Evolutionary conservation across 176 grass and related monocot genomes (phyloP).

Genomic region (Saccharum spontaneum): DNA sequence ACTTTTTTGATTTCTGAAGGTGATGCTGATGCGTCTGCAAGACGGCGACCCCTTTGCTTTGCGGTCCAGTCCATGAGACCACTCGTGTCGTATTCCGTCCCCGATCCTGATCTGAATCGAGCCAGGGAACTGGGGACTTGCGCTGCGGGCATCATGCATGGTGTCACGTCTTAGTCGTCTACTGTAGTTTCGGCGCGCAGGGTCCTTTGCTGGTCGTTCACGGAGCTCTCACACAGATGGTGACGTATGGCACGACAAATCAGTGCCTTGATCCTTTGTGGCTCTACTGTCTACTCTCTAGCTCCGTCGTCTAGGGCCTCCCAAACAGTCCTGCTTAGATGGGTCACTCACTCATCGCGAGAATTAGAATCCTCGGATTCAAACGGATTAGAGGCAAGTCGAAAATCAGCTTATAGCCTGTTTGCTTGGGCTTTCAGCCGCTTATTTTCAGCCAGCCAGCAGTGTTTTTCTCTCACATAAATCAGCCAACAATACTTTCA

Average conservation of each 20-base stretch:
- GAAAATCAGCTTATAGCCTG: no score
- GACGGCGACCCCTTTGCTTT: background rate
- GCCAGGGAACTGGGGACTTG: background rate
- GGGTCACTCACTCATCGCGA: no score
- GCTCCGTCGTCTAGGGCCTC: no score
- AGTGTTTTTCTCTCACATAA: no score
- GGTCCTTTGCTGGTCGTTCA: slow-evolving; percentile 22
- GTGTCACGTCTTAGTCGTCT: background rate
- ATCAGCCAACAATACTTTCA: no score
- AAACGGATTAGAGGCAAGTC: no score
- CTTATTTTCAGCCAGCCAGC: no score
- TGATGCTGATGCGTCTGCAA: background rate
- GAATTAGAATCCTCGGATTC: no score
- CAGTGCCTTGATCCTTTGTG: no score
- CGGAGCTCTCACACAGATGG: slow-evolving; percentile 22
- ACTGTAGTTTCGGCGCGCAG: background rate
- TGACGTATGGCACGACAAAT: slow-evolving; percentile 17
- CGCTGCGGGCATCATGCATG: background rate
- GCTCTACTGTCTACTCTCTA: background rate
- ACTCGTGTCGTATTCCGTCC: background rate
- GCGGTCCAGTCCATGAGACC: slow-evolving; percentile 19
- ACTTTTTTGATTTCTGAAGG: background rate
- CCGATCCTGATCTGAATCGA: background rate
- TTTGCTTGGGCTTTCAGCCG: no score
- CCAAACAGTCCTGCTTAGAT: no score